Percentiles rank a stretch among this genome's conserved stretches.
phyloP scores from a whole-genome alignment of 2,329 filamentous ascomycete species.

The Talaromyces sp. region DNA sequence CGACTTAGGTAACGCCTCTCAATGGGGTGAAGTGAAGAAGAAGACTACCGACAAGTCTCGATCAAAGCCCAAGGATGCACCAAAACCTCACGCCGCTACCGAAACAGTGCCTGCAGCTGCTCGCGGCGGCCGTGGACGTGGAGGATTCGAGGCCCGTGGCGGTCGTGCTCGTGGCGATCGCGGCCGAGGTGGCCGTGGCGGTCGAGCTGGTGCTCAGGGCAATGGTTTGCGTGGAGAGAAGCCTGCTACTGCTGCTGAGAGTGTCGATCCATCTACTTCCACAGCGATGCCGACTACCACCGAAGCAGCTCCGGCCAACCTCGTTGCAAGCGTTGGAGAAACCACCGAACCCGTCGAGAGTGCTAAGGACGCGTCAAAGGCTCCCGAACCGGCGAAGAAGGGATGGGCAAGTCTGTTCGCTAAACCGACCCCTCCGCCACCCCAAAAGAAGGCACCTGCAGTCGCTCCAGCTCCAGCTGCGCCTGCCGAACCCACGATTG shows the following conservation, averaged over 20 bases:
- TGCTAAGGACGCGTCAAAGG: conserved; percentile 22
- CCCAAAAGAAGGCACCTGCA: conserved; percentile 44
- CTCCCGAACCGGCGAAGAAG: conserved; percentile 37
- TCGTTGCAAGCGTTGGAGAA: conserved; percentile 18
- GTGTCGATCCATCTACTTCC: conserved; percentile 10
- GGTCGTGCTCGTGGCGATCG: conserved; percentile 44
- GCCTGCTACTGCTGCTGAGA: conserved; percentile 15
- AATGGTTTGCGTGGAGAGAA: conserved; percentile 38
- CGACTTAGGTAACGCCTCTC: conserved; percentile 42
- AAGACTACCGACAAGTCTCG: conserved; percentile 42
- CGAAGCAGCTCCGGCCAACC: conserved; percentile 18
- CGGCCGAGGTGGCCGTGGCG: conserved; percentile 42
- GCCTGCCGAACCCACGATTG: conserved; percentile 21
- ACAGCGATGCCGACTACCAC: conserved; percentile 16
- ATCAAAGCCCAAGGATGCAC: conserved; percentile 41
- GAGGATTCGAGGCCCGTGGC: conserved; percentile 41
- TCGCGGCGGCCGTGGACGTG: conserved; percentile 41
- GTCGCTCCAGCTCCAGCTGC: conserved; percentile 28
- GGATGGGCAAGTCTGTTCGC: conserved; percentile 71
- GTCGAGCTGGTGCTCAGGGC: conserved; percentile 35
- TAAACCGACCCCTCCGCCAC: conserved; percentile 50
- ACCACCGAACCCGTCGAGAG: conserved; percentile 15
- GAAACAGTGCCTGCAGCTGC: conserved; percentile 28
- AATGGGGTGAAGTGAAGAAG: conserved; percentile 50
- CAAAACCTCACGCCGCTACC: conserved; percentile 33